Evolutionary conservation across 2,329 filamentous ascomycete species (phyloP), one percentile per base, ranked within the genome.

Genomic region (Cladophialophora chaetospira): DNA sequence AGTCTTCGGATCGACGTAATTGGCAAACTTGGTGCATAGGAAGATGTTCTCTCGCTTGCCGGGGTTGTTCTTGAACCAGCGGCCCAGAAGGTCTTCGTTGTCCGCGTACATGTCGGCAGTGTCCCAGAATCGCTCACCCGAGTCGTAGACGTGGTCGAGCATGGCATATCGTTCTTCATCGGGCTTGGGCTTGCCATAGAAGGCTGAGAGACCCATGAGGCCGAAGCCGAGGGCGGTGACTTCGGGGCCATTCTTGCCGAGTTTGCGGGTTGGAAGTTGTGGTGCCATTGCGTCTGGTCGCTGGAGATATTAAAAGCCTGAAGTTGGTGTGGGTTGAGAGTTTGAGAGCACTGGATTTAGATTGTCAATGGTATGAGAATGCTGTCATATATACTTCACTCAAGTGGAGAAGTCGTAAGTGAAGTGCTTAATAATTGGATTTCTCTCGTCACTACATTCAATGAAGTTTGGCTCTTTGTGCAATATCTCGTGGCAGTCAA

Each of bases 131-230:
- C 57, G 65, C 13, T 67, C 62, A 15, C 70, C 69, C 3, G 65
- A 63, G 13, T 66, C 53, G 62, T 71, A 67, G 3, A 69, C 64
- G 42, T 71, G 67, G 15, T 70, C 66, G n/a, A 72, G 60, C 4
- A 82, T 52, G 6, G 73, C 72, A 53, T 80, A 73, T 19, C 79
- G 75, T 62, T 81, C 77, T 23, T 72, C 67, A 56, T 81, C 78
- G 1, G 77, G 72, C 64, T 76, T 76, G 4, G 71, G 65, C 5
- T 64, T 60, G 47, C 79, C 78, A 60, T 82, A 82, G 66, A 76
- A 77, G 43, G 69, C 65, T 15, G 62, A 65, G 10, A 72, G 62
- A 13, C 67, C 65, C 64, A 67, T 66, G 9, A 47, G 33, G 23
- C 66, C 66, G 36, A 58, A 66, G 42, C 66, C 69, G 4, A 70